A percentile compares a stretch with the other conserved stretches of the same genome.
Evolutionary conservation across 108 stramenopile genomes (phyloP).

Genomic region (Epithemia pelagica): DNA sequence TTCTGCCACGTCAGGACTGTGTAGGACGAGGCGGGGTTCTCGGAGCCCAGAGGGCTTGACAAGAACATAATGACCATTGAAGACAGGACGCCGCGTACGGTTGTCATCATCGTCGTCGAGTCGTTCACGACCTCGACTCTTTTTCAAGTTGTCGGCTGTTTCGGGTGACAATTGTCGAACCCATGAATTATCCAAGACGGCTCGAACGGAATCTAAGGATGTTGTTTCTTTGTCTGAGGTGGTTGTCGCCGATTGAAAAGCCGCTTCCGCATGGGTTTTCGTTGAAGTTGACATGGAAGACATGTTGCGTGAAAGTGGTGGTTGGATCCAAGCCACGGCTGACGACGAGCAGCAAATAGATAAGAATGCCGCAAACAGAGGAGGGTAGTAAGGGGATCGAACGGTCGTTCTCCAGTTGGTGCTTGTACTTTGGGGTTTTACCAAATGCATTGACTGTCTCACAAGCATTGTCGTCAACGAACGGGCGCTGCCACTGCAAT

Average conservation of each 20-base stretch:
- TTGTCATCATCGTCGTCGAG: conserved; percentile 26
- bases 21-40: conserved; percentile 53
- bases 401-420: too few species aligned
- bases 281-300: background rate
- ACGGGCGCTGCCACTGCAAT: too few species aligned
- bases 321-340: background rate
- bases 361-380: background rate
- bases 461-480: too few species aligned
- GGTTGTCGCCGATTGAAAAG: background rate
- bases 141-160: conserved; percentile 34
- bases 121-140: conserved; percentile 21
- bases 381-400: too few species aligned
- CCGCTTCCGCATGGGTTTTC: background rate
- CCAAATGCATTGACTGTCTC: too few species aligned
- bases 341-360: background rate
- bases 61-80: conserved; percentile 73
- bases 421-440: too few species aligned
- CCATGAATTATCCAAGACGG: conserved; percentile 36
- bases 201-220: background rate
- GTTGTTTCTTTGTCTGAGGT: background rate
- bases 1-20: conserved; percentile 35
- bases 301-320: background rate
- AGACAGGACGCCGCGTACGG: conserved; percentile 52
- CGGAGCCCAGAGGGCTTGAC: conserved; percentile 60
- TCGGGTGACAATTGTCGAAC: conserved; percentile 38